Percentiles rank a stretch among this genome's conserved stretches.
Conservation (phyloP, 192 early-diverging fungal species). For the Haplosporangium gracile region DNA sequence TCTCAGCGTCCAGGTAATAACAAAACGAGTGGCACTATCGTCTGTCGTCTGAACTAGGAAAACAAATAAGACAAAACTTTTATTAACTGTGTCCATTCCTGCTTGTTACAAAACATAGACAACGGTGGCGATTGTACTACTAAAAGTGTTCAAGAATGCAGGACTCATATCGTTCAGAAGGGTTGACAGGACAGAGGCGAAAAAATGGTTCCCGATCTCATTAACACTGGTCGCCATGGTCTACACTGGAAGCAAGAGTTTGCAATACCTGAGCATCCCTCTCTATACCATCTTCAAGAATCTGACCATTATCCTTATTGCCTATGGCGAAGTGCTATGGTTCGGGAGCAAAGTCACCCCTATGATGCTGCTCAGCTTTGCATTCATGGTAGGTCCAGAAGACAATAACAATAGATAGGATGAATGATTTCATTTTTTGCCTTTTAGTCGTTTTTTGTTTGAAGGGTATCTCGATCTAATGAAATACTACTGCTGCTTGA, state of each 20-base stretch:
- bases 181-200: conserved; percentile 69
- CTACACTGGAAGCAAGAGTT: conserved; percentile 92
- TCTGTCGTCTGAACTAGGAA: background rate
- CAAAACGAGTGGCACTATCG: background rate
- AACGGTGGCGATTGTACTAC: conserved; percentile 64
- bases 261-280: conserved; percentile 93
- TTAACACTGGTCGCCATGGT: conserved; percentile 90
- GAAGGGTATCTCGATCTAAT: background rate
- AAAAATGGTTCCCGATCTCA: conserved; percentile 87
- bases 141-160: conserved; percentile 63
- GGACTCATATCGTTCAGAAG: conserved; percentile 72
- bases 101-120: background rate
- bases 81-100: conserved; percentile 12
- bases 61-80: background rate
- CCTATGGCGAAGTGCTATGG: conserved; percentile 88
- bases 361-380: conserved; percentile 84
- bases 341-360: conserved; percentile 82
- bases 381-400: conserved; percentile 73
- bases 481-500: background rate
- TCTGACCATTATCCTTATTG: conserved; percentile 95
- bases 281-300: conserved; percentile 99
- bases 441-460: background rate
- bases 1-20: conserved; percentile 73
- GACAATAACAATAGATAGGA: background rate
- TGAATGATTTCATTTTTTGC: background rate